phyloP scores from a whole-genome alignment of 2,329 filamentous ascomycete species.

The Talaromyces sp. region DNA sequence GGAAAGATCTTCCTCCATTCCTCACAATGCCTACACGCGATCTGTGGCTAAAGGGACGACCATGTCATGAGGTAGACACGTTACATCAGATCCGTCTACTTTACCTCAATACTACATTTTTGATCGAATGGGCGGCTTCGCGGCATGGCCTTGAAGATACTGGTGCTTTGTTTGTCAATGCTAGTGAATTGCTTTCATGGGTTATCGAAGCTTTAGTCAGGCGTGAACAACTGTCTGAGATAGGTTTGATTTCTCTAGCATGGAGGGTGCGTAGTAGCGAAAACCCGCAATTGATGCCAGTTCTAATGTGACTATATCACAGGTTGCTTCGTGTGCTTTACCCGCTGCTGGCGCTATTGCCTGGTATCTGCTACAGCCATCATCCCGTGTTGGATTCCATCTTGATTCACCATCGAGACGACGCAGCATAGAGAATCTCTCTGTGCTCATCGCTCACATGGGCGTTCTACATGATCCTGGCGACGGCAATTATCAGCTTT shows the following conservation, averaged over 20 bases:
- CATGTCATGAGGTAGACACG: conserved; percentile 8
- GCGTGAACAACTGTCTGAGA: conserved; percentile 9
- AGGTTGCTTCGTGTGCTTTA: conserved; percentile 14
- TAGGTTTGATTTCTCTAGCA: conserved; percentile 9
- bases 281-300: background rate
- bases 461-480: conserved; percentile 10
- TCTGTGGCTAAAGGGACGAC: conserved; percentile 8
- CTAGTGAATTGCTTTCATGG: conserved; percentile 12
- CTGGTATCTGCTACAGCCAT: conserved; percentile 13
- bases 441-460: conserved; percentile 13
- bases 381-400: conserved; percentile 3
- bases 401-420: conserved; percentile 9
- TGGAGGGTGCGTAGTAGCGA: conserved; percentile 8
- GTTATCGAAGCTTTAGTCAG: conserved; percentile 12
- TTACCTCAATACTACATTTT: conserved; percentile 11
- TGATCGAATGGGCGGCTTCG: conserved; percentile 14
- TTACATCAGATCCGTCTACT: conserved; percentile 11
- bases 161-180: conserved; percentile 3
- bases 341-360: conserved; percentile 10
- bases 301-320: background rate
- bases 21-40: conserved; percentile 4
- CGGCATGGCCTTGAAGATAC: conserved; percentile 9
- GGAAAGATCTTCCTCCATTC: conserved; percentile 11
- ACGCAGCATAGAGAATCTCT: conserved; percentile 11
- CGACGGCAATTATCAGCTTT: conserved; percentile 13